phyloP scores from a whole-genome alignment of 305 asterid genomes.

The Solanum hybrid region DNA sequence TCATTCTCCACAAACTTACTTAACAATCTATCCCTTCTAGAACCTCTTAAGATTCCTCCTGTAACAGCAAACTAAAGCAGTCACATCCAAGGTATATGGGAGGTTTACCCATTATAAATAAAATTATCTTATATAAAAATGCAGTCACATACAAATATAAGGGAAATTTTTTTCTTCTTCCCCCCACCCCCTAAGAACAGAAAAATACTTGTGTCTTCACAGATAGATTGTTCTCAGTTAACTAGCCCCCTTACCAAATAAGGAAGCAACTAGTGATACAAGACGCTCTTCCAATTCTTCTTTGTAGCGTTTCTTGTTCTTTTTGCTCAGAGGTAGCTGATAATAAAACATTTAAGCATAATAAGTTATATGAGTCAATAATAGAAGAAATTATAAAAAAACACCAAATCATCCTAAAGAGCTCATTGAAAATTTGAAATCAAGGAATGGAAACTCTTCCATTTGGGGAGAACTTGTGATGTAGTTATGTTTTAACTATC shows the following conservation, averaged over 20 bases:
- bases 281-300: conserved; percentile 97
- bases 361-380: background rate
- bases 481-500: background rate
- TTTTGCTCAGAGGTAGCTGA: conserved; percentile 87
- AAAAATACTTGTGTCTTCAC: background rate
- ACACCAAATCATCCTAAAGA: background rate
- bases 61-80: conserved; percentile 3
- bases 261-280: conserved; percentile 77
- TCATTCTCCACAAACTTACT: conserved; percentile 95
- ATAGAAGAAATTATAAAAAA: background rate
- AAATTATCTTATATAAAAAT: background rate
- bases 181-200: background rate
- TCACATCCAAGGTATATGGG: background rate
- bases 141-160: background rate
- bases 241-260: conserved; percentile 71
- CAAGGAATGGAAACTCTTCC: background rate
- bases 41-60: conserved; percentile 95
- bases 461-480: background rate
- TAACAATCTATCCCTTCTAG: conserved; percentile 86
- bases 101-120: background rate
- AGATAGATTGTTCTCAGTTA: conserved; percentile 2
- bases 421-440: background rate
- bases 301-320: conserved; percentile 63
- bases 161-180: background rate
- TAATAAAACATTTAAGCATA: conserved; percentile 5